Conservation (phyloP, 2,329 filamentous ascomycete species). For the Microdochium bolleyi region DNA sequence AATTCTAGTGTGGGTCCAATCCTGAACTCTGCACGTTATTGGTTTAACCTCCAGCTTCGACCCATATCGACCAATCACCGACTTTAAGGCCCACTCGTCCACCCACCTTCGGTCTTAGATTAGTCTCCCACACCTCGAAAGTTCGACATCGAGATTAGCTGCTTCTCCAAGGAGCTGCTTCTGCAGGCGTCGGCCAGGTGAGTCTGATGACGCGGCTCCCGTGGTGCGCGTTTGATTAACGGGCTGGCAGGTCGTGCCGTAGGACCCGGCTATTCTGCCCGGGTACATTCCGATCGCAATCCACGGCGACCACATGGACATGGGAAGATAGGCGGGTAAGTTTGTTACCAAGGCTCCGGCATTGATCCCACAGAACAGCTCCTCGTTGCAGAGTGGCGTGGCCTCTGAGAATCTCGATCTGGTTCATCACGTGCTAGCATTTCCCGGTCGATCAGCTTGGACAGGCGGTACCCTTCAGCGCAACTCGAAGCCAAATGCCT, state of each 20-base stretch:
- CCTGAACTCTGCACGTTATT: no score
- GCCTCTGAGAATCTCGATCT: not conserved
- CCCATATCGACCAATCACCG: no score
- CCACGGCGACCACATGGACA: slow-evolving; percentile 14
- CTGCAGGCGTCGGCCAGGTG: slow-evolving; percentile 13
- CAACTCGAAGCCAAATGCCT: not conserved
- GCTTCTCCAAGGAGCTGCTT: slow-evolving; percentile 17
- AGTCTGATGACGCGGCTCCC: slow-evolving; percentile 1
- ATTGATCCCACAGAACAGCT: not conserved
- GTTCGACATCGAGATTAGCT: slow-evolving; percentile 18
- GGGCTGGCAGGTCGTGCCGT: slow-evolving; percentile 15
- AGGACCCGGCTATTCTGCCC: slow-evolving; percentile 16
- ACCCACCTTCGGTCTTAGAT: no score
- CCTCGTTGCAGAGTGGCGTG: not conserved
- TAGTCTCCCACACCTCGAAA: no score
- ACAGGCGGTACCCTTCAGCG: not conserved
- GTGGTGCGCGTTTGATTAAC: not conserved
- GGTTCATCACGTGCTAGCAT: not conserved
- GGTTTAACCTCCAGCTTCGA: no score
- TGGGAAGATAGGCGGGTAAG: slow-evolving; percentile 3
- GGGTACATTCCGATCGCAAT: slow-evolving; percentile 21
- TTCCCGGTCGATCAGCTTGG: not conserved
- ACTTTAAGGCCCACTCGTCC: no score
- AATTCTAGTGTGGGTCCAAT: no score
- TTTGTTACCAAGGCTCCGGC: not conserved